Percentiles rank a stretch among this genome's conserved stretches.
These are phyloP conservation scores for Rhypophila decipiens DNA, from an alignment of 495 filamentous ascomycete genomes.

Conservation along the genomic window DNA sequence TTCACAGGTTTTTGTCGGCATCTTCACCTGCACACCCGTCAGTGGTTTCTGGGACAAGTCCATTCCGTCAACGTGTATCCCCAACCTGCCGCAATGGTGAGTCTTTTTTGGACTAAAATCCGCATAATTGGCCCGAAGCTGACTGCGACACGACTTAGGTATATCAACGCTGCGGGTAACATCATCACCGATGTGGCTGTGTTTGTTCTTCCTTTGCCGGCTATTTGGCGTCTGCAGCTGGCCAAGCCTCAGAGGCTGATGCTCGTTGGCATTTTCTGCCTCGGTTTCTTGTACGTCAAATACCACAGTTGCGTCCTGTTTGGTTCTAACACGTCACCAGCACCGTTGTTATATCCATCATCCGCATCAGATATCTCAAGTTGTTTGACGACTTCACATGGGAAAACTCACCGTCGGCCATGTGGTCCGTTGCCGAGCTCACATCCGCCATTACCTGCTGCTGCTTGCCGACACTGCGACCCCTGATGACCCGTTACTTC, in stretches of 20 bases:
- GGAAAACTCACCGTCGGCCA: slow-evolving; percentile 44
- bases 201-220: slow-evolving; percentile 26
- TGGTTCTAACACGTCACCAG: slow-evolving; percentile 11
- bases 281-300: slow-evolving; percentile 34
- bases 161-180: slow-evolving; percentile 31
- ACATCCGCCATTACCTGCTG: slow-evolving; percentile 49
- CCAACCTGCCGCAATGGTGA: slow-evolving; percentile 20
- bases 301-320: too few species aligned
- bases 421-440: slow-evolving; percentile 51
- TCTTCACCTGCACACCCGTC: slow-evolving; percentile 25
- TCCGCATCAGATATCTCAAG: slow-evolving; percentile 41
- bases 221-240: slow-evolving; percentile 34
- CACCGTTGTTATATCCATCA: slow-evolving; percentile 45
- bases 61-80: slow-evolving; percentile 16
- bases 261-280: slow-evolving; percentile 30
- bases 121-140: too few species aligned
- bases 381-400: slow-evolving; percentile 36
- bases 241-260: slow-evolving; percentile 23
- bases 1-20: slow-evolving; percentile 20
- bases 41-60: slow-evolving; percentile 21
- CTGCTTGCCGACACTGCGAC: slow-evolving; percentile 42
- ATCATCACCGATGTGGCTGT: slow-evolving; percentile 34
- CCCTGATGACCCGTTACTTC: slow-evolving; percentile 34
- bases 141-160: too few species aligned
- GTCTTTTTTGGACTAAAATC: too few species aligned